These are phyloP conservation scores for Sonneratia alba DNA, from an alignment of 345 rosid genomes.

Conservation along the genomic window DNA sequence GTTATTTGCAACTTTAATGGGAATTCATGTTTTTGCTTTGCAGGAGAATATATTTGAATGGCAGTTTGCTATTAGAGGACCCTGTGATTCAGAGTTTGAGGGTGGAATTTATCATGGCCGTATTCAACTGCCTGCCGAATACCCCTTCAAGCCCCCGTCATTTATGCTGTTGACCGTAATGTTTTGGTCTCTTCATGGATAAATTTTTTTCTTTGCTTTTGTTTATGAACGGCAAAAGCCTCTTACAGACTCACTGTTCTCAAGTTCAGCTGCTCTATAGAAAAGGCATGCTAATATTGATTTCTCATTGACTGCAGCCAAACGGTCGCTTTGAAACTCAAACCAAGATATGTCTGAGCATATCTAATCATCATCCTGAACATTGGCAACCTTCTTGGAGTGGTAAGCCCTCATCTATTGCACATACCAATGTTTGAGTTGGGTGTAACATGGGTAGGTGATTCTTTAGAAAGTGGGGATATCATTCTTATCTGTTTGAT, in stretches of 20 bases:
- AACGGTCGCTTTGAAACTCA: conserved; percentile 92
- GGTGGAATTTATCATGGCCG: conserved; percentile 98
- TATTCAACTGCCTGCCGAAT: conserved; percentile 87
- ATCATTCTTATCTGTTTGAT: too few relatives aligned
- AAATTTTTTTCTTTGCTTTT: neutral
- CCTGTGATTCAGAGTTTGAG: conserved; percentile 73
- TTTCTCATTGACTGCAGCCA: conserved; percentile 37
- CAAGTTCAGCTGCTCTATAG: too few relatives aligned
- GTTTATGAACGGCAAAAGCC: neutral
- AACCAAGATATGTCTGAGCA: conserved; percentile 92
- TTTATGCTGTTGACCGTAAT: conserved; percentile 79
- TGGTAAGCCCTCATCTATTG: conserved; percentile 33
- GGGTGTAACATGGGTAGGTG: too few relatives aligned
- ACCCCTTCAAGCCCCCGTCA: conserved; percentile 95
- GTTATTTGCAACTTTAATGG: neutral
- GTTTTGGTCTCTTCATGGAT: conserved; percentile 1
- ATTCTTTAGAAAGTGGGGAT: too few relatives aligned
- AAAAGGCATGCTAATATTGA: neutral
- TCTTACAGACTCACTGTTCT: neutral
- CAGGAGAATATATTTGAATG: conserved; percentile 98
- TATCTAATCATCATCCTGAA: conserved; percentile 96
- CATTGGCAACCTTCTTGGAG: conserved; percentile 99
- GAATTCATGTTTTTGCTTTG: conserved; percentile 2
- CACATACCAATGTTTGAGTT: too few relatives aligned
- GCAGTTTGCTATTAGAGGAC: conserved; percentile 95